Evolutionary conservation across 2,329 filamentous ascomycete species (phyloP).

Genomic region (Lasiodiplodia sp.): DNA sequence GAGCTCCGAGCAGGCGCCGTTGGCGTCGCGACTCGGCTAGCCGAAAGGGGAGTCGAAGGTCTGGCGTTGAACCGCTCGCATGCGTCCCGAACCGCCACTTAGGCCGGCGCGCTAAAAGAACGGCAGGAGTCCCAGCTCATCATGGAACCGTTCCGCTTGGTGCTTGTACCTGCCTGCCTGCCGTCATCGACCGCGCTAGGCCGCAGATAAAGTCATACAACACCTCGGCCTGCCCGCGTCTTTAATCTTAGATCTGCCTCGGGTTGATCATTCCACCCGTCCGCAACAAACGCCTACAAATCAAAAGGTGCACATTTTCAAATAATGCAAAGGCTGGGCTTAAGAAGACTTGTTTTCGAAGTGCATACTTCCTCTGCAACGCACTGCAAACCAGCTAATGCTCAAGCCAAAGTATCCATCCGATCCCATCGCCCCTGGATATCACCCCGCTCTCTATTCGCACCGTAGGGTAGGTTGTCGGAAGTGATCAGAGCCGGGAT

Average conservation of each 20-base stretch:
- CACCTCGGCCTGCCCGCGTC: neutral
- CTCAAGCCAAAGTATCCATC: neutral
- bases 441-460: neutral
- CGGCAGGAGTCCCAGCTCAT: neutral
- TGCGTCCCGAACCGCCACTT: neutral
- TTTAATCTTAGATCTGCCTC: neutral
- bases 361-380: neutral
- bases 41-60: neutral
- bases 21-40: neutral
- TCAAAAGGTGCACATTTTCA: too few relatives aligned
- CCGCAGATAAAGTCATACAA: neutral
- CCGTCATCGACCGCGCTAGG: neutral
- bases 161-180: neutral
- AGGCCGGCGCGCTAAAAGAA: neutral
- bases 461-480: neutral
- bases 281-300: slow-evolving; percentile 8
- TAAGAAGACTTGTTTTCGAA: too few relatives aligned
- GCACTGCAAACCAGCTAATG: neutral
- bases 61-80: neutral
- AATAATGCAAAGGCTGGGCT: neutral
- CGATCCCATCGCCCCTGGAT: neutral
- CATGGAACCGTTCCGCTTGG: too few relatives aligned
- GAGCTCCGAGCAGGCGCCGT: neutral
- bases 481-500: slow-evolving; percentile 21
- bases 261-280: neutral